phyloP scores from a whole-genome alignment of 2,329 filamentous ascomycete genomes.

The Pseudocercospora cruenta region DNA sequence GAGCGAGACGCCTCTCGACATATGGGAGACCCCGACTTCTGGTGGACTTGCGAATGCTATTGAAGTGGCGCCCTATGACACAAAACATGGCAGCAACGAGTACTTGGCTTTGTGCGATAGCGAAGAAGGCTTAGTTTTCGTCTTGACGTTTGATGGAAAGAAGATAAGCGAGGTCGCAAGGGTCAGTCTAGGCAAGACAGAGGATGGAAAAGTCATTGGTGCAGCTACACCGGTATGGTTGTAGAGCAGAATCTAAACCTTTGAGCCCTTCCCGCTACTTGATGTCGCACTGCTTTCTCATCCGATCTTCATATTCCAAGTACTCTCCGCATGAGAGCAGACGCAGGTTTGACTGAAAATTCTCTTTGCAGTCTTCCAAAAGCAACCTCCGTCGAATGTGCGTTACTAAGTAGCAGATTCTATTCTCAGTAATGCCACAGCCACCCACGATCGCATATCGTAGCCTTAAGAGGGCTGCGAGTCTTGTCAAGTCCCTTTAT shows the following conservation, averaged over 20 bases:
- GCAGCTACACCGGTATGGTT: conserved; percentile 43
- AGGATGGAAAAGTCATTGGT: conserved; percentile 35
- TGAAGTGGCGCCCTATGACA: conserved; percentile 37
- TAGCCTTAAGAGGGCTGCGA: too few species aligned
- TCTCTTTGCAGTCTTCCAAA: too few species aligned
- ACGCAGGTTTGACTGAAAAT: too few species aligned
- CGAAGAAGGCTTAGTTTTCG: conserved; percentile 39
- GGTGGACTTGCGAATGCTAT: conserved; percentile 43
- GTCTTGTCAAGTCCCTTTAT: too few species aligned
- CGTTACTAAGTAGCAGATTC: too few species aligned
- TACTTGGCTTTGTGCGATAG: conserved; percentile 42
- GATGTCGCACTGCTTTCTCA: too few species aligned
- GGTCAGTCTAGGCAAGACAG: conserved; percentile 36
- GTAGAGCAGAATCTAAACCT: conserved; percentile 7
- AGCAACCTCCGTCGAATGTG: too few species aligned
- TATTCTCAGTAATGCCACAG: too few species aligned
- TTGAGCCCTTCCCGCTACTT: too few species aligned
- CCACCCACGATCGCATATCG: too few species aligned
- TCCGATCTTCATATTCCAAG: too few species aligned
- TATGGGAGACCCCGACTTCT: conserved; percentile 41
- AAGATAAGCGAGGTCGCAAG: conserved; percentile 36
- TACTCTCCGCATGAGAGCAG: too few species aligned
- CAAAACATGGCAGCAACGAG: conserved; percentile 28
- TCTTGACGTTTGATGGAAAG: conserved; percentile 39
- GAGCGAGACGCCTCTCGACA: conserved; percentile 34